Evolutionary conservation across 495 filamentous ascomycete genomes (phyloP).

Genomic region (Friedmanniomyces endolithicus): DNA sequence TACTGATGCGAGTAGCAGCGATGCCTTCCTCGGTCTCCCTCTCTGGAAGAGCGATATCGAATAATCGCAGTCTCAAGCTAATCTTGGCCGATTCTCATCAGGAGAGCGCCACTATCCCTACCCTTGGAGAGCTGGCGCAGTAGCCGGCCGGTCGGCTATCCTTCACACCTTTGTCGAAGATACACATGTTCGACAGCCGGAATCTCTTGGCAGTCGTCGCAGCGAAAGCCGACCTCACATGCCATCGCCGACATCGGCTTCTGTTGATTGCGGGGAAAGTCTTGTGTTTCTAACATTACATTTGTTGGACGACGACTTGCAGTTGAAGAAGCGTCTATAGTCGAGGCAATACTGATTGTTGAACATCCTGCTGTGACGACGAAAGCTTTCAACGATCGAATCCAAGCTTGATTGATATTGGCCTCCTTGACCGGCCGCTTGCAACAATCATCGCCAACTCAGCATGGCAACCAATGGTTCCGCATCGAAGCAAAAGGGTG

Average conservation of each 20-base stretch:
- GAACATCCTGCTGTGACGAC: not conserved
- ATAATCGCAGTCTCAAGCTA: too few relatives aligned
- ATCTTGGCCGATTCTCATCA: too few relatives aligned
- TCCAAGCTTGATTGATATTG: not conserved
- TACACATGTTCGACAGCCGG: too few relatives aligned
- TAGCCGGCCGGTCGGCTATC: too few relatives aligned
- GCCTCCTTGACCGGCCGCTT: too few relatives aligned
- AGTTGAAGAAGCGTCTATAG: not conserved
- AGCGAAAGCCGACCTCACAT: not conserved
- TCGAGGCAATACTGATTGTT: not conserved
- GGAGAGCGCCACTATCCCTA: too few relatives aligned
- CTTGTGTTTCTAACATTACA: not conserved
- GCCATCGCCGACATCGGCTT: not conserved
- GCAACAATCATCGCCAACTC: not conserved
- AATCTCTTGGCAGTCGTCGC: not conserved
- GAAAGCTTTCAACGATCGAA: not conserved
- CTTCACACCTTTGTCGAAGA: too few relatives aligned
- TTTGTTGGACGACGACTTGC: not conserved
- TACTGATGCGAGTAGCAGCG: too few relatives aligned
- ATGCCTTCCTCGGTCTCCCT: too few relatives aligned
- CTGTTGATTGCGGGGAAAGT: not conserved
- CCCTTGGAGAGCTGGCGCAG: too few relatives aligned
- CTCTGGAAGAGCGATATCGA: too few relatives aligned
- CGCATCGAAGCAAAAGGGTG: slow-evolving; percentile 3
- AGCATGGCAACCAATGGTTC: slow-evolving; percentile 3